Evolutionary conservation across 2,329 filamentous ascomycete genomes (phyloP).

Genomic region (Diaporthe sp.): DNA sequence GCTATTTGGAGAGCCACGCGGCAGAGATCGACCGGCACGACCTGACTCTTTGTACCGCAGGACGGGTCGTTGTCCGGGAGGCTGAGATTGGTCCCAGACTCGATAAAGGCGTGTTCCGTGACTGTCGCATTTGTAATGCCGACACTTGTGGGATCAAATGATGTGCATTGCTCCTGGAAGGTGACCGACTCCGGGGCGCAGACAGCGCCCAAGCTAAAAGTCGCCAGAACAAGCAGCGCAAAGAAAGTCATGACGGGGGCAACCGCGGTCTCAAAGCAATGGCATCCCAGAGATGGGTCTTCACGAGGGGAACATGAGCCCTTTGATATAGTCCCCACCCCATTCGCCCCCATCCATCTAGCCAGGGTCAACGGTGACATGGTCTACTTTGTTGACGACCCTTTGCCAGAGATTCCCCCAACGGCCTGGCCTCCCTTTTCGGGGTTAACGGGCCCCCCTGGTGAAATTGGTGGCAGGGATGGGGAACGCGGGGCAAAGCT

Average conservation of each 20-base stretch:
- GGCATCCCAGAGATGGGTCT: no score
- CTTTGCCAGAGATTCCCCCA: not conserved
- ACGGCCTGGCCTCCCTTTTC: not conserved
- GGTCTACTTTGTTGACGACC: not conserved
- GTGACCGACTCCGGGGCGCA: not conserved
- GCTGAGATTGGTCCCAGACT: constrained; percentile 51
- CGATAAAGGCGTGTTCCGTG: constrained; percentile 35
- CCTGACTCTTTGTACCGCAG: constrained; percentile 47
- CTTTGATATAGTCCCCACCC: constrained; percentile 18
- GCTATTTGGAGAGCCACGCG: constrained; percentile 47
- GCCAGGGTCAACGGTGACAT: not conserved
- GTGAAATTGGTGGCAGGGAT: not conserved
- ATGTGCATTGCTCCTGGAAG: constrained; percentile 25
- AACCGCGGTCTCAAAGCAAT: not conserved
- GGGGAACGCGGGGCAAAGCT: constrained; percentile 5
- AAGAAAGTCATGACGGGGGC: not conserved
- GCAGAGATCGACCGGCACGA: constrained; percentile 45
- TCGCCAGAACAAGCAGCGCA: not conserved
- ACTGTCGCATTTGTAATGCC: constrained; percentile 34
- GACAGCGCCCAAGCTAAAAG: not conserved
- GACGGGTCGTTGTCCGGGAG: constrained; percentile 50
- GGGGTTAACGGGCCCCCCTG: not conserved
- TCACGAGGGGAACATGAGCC: not conserved
- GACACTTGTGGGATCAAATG: constrained; percentile 8
- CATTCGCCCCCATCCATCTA: not conserved